Percentiles rank a stretch among this genome's conserved stretches.
Conservation (phyloP, 208 protist species). For the Herpetomonas samuelpessoai region DNA sequence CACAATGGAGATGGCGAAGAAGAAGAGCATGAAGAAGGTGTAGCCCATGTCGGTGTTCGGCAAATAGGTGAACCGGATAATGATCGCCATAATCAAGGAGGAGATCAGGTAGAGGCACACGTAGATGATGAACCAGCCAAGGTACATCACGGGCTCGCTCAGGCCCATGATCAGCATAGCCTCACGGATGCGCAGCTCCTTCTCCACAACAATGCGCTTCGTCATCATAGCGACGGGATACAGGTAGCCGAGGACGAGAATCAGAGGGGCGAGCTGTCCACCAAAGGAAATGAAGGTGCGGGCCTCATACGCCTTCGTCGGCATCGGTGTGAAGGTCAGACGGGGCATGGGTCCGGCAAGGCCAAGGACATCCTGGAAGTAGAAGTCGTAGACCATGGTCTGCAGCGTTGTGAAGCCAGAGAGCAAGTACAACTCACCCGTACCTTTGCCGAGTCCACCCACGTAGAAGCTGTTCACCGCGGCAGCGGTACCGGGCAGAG, state of each 20-base stretch:
- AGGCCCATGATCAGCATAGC: slow-evolving; percentile 68
- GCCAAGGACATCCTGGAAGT: slow-evolving; percentile 14
- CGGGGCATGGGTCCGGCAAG: not conserved
- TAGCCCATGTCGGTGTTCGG: slow-evolving; percentile 22
- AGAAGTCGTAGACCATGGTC: slow-evolving; percentile 34
- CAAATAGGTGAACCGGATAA: slow-evolving; percentile 28
- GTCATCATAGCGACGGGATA: slow-evolving; percentile 47
- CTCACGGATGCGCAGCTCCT: slow-evolving; percentile 56
- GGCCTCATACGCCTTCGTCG: slow-evolving; percentile 25
- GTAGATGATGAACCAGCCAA: no score
- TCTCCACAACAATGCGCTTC: slow-evolving; percentile 52
- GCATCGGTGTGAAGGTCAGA: slow-evolving; percentile 38
- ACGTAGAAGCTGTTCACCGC: slow-evolving; percentile 17
- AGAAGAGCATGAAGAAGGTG: slow-evolving; percentile 59
- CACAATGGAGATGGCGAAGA: slow-evolving; percentile 35
- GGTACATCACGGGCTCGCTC: slow-evolving; percentile 16
- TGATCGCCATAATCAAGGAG: slow-evolving; percentile 32
- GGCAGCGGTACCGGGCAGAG: slow-evolving; percentile 18
- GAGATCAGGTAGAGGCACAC: no score
- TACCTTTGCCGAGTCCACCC: slow-evolving; percentile 17
- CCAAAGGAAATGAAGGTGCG: slow-evolving; percentile 32
- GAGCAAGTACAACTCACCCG: slow-evolving; percentile 26
- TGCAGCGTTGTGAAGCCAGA: slow-evolving; percentile 66
- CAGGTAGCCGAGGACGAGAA: slow-evolving; percentile 47
- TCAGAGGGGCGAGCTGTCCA: slow-evolving; percentile 21